phyloP scores from a whole-genome alignment of 331 rosid genomes.

The Arachis monticola region DNA sequence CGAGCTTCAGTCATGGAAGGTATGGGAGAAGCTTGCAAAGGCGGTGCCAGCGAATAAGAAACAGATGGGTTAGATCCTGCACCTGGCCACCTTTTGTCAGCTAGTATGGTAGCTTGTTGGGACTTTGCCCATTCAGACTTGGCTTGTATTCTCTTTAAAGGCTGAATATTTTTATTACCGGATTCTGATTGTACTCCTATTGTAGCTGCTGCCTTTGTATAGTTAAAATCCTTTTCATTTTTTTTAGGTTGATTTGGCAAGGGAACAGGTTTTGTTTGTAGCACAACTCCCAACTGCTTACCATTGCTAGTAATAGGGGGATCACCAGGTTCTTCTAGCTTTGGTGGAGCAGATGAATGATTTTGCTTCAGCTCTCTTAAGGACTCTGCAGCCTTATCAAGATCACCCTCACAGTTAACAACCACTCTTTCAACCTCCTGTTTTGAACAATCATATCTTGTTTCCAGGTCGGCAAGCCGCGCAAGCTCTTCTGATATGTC shows the following conservation, averaged over 20 bases:
- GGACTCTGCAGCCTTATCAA: constrained; percentile 79
- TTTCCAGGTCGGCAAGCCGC: constrained; percentile 70
- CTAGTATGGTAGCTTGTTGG: constrained; percentile 54
- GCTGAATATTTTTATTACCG: constrained; percentile 63
- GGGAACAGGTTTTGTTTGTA: constrained; percentile 59
- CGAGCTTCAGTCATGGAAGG: constrained; percentile 66
- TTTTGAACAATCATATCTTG: constrained; percentile 68
- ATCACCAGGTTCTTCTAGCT: constrained; percentile 85
- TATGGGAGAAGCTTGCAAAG: constrained; percentile 62
- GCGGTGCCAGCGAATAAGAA: constrained; percentile 70
- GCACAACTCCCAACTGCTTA: constrained; percentile 60
- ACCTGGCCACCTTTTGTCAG: constrained; percentile 77
- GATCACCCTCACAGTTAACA: constrained; percentile 88
- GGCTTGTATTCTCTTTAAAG: constrained; percentile 66
- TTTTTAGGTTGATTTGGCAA: constrained; percentile 61
- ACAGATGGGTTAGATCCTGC: constrained; percentile 65
- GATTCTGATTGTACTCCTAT: constrained; percentile 66
- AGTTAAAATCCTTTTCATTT: constrained; percentile 84
- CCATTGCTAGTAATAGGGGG: constrained; percentile 62
- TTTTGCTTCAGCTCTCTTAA: constrained; percentile 70
- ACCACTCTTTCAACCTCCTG: constrained; percentile 97
- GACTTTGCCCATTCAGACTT: constrained; percentile 85
- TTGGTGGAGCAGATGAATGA: constrained; percentile 60
- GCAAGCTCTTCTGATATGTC: constrained; percentile 98
- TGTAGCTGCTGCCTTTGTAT: constrained; percentile 63